phyloP scores from a whole-genome alignment of 148 eudicot species.

The Vaccinium macrocarpon region DNA sequence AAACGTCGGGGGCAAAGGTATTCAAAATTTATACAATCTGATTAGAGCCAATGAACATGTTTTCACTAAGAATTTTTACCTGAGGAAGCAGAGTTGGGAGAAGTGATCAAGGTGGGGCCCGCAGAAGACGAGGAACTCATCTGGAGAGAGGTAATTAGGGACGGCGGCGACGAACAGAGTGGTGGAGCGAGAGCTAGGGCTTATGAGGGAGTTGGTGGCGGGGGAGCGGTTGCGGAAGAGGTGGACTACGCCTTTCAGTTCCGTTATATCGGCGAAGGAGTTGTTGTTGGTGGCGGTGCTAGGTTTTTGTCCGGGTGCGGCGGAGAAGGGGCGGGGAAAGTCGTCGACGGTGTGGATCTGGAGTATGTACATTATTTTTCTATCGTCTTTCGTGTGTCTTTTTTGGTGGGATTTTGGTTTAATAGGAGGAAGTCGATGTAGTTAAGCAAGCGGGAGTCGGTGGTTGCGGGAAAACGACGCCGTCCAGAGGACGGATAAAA shows the following conservation, averaged over 20 bases:
- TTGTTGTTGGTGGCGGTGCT: neutral
- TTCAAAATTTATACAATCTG: too few relatives aligned
- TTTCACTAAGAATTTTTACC: slow-evolving; percentile 31
- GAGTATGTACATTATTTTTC: slow-evolving; percentile 50
- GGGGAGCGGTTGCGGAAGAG: slow-evolving; percentile 58
- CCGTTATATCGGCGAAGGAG: slow-evolving; percentile 28
- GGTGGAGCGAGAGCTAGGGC: slow-evolving; percentile 38
- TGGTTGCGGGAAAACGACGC: neutral
- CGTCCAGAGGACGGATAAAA: neutral
- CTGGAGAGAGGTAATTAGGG: slow-evolving; percentile 71
- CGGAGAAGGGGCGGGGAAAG: slow-evolving; percentile 42
- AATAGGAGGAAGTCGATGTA: neutral
- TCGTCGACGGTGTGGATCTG: slow-evolving; percentile 74
- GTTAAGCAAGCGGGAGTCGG: neutral
- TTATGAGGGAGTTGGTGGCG: slow-evolving; percentile 32
- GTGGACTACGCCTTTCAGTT: slow-evolving; percentile 65
- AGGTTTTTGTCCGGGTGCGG: slow-evolving; percentile 27
- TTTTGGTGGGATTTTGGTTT: neutral
- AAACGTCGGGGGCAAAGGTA: too few relatives aligned
- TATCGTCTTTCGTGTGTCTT: neutral
- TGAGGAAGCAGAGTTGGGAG: slow-evolving; percentile 53
- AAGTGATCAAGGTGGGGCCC: slow-evolving; percentile 43
- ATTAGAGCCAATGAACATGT: too few relatives aligned
- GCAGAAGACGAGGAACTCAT: slow-evolving; percentile 68
- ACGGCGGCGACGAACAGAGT: slow-evolving; percentile 70